Conservation (phyloP, 75 land plant species). For the Picea sitchensis region DNA sequence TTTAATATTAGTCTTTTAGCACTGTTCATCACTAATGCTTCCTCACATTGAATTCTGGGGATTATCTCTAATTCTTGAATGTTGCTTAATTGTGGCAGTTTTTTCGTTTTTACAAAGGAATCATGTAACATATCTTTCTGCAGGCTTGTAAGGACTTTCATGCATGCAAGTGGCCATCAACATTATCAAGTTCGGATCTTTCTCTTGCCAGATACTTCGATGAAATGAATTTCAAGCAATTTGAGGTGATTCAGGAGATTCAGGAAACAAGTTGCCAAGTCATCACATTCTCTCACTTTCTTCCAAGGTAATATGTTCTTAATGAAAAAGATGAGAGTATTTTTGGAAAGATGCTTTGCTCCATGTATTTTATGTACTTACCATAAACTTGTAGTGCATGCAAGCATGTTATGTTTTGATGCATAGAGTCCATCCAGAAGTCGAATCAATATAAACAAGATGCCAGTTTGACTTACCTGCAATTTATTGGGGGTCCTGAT, state of each 20-base stretch:
- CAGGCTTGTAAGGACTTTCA: conserved; percentile 87
- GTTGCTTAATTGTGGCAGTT: conserved; percentile 1
- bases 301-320: conserved; percentile 69
- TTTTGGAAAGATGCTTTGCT: conserved; percentile 8
- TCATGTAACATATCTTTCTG: conserved; percentile 4
- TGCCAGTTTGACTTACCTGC: background rate
- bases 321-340: background rate
- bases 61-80: background rate
- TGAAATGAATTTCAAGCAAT: conserved; percentile 49
- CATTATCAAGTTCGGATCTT: conserved; percentile 35
- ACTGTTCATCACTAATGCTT: background rate
- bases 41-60: background rate
- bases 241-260: conserved; percentile 26
- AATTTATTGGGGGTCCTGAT: background rate
- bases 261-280: conserved; percentile 44
- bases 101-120: background rate
- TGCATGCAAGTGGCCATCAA: conserved; percentile 83
- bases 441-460: background rate
- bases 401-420: background rate
- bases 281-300: conserved; percentile 87
- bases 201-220: conserved; percentile 74
- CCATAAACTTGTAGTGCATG: background rate
- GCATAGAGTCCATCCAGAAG: background rate
- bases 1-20: background rate
- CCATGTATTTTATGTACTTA: background rate